phyloP scores from a whole-genome alignment of 768 basidiomycete species.

The Agaricus blazei region DNA sequence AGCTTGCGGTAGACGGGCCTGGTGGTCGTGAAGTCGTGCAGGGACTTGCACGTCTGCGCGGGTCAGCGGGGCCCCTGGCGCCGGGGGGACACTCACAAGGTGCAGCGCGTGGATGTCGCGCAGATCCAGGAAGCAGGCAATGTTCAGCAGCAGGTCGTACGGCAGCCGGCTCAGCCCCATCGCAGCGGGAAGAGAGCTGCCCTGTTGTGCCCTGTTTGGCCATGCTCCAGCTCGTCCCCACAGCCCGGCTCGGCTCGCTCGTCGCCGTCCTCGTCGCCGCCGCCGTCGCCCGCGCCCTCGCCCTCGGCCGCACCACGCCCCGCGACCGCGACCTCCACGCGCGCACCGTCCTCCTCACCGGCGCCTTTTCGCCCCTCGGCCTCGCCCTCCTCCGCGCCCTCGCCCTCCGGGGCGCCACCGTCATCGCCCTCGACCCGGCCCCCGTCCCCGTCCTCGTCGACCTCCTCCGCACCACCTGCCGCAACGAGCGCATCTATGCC shows the following conservation, averaged over 20 bases:
- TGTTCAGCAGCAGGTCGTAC: slow-evolving; percentile 67
- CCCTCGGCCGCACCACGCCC: slow-evolving; percentile 65
- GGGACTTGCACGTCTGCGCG: slow-evolving; percentile 54
- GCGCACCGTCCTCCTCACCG: slow-evolving; percentile 66
- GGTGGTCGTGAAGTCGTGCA: slow-evolving; percentile 57
- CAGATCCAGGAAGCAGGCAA: slow-evolving; percentile 57
- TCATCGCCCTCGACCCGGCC: slow-evolving; percentile 68
- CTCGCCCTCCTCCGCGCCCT: slow-evolving; percentile 61
- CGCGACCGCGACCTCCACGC: slow-evolving; percentile 76
- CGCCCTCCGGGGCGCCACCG: slow-evolving; percentile 71
- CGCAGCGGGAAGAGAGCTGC: background rate
- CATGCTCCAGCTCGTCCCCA: slow-evolving; percentile 23
- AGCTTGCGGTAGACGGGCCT: slow-evolving; percentile 66
- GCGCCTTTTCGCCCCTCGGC: slow-evolving; percentile 71
- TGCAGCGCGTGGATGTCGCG: slow-evolving; percentile 58
- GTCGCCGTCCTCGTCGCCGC: slow-evolving; percentile 38
- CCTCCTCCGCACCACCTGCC: slow-evolving; percentile 61
- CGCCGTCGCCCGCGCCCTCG: slow-evolving; percentile 50
- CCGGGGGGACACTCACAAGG: slow-evolving; percentile 37
- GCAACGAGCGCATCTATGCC: slow-evolving; percentile 74
- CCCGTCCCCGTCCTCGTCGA: slow-evolving; percentile 59
- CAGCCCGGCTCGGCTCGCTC: slow-evolving; percentile 55
- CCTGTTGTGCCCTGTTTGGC: background rate
- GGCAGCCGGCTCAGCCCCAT: slow-evolving; percentile 45
- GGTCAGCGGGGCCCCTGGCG: background rate